A percentile compares a stretch with the other conserved stretches of the same genome.
phyloP scores from a whole-genome alignment of 176 grass and related monocot genomes.

The Miscanthus lutarioriparius region DNA sequence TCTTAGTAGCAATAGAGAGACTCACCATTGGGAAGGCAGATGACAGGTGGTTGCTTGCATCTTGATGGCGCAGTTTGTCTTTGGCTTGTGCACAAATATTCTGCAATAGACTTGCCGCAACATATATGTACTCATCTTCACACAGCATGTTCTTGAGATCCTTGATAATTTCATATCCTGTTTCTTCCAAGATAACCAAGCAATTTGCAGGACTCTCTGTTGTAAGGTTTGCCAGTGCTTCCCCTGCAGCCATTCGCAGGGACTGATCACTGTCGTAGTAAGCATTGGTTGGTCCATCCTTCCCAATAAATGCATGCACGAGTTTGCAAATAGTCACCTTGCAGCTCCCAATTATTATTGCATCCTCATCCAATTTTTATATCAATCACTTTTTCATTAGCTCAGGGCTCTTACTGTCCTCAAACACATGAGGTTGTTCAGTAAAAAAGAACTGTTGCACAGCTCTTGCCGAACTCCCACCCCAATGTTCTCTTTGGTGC shows the following conservation, averaged over 20 bases:
- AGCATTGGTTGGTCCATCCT: background rate
- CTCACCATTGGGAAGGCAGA: background rate
- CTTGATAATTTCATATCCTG: background rate
- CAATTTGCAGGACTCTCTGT: background rate
- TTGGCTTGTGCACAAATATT: background rate
- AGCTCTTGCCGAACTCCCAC: background rate
- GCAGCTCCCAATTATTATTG: background rate
- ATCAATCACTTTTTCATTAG: background rate
- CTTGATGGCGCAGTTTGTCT: background rate
- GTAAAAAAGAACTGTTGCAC: background rate
- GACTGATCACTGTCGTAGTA: background rate
- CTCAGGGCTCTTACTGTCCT: background rate
- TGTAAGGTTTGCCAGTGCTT: conserved; percentile 6
- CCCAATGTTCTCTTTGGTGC: background rate
- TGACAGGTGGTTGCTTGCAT: background rate
- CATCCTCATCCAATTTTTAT: background rate
- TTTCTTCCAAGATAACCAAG: background rate
- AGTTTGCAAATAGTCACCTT: background rate
- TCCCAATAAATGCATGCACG: background rate
- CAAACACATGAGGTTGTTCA: background rate
- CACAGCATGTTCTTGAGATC: background rate
- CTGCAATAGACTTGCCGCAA: background rate
- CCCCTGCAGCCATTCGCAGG: background rate
- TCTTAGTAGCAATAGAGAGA: background rate
- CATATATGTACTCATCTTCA: background rate